Percentiles rank a stretch among this genome's conserved stretches.
Conservation (phyloP, 768 basidiomycete species). For the Candolleomyces efflorescens region DNA sequence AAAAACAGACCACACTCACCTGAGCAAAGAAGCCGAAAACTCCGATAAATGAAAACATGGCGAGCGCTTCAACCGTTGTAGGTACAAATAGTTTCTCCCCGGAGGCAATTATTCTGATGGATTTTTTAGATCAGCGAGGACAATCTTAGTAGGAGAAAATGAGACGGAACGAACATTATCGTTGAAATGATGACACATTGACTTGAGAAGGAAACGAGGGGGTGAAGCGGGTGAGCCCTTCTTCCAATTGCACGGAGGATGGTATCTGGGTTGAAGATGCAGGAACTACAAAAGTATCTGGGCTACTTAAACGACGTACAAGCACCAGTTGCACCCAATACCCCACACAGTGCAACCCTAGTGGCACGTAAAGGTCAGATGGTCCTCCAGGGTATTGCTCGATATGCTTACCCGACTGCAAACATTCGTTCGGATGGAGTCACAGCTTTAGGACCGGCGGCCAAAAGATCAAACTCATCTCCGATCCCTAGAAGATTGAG, state of each 20-base stretch:
- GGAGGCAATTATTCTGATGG: conserved; percentile 36
- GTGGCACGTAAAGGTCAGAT: no score
- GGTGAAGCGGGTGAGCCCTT: conserved; percentile 67
- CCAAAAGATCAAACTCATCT: no score
- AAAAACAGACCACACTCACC: conserved; percentile 17
- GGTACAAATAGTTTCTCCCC: conserved; percentile 38
- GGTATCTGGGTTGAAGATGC: conserved; percentile 20
- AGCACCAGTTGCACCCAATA: conserved; percentile 61
- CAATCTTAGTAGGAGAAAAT: no score
- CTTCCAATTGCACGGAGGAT: conserved; percentile 59
- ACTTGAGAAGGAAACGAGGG: conserved; percentile 58
- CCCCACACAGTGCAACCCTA: conserved; percentile 61
- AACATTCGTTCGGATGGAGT: conserved; percentile 41
- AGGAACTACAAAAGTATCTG: not conserved
- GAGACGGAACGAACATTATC: conserved; percentile 24
- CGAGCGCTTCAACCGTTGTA: conserved; percentile 35
- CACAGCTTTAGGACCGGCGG: conserved; percentile 20
- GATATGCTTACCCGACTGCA: conserved; percentile 50
- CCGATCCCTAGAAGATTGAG: no score
- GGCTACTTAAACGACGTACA: conserved; percentile 39
- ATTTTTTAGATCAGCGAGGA: no score
- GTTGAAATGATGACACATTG: conserved; percentile 40
- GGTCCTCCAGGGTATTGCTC: no score
- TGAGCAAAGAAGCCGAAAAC: conserved; percentile 48
- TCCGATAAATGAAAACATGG: conserved; percentile 42